Evolutionary conservation across 2,329 filamentous ascomycete species (phyloP).

Genomic region (Colletotrichum cereale): DNA sequence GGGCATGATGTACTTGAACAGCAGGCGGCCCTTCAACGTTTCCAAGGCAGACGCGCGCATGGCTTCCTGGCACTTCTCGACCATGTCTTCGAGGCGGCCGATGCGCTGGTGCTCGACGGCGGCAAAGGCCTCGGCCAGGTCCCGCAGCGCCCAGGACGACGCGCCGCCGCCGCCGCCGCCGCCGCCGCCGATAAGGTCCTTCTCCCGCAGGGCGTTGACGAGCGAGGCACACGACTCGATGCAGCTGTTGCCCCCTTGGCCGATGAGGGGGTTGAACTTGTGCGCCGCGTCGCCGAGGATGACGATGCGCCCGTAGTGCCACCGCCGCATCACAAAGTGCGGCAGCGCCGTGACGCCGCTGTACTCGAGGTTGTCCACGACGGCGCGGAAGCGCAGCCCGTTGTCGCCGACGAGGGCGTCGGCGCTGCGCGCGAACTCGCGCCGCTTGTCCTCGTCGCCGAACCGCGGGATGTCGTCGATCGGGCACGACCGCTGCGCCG

Average conservation of each 20-base stretch:
- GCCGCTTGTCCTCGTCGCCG: constrained; percentile 25
- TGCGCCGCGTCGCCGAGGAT: constrained; percentile 51
- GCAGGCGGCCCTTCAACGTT: constrained; percentile 16
- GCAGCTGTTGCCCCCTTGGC: constrained; percentile 47
- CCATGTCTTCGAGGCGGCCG: constrained; percentile 14
- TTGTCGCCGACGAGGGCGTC: constrained; percentile 10
- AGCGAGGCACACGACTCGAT: constrained; percentile 46
- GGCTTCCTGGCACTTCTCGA: constrained; percentile 30
- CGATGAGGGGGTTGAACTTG: constrained; percentile 50
- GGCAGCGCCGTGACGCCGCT: constrained; percentile 36
- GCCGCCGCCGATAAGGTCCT: neutral
- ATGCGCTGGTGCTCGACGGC: constrained; percentile 28
- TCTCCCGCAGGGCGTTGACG: constrained; percentile 42
- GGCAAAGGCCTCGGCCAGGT: constrained; percentile 5
- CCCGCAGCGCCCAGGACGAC: neutral
- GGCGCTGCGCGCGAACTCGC: constrained; percentile 20
- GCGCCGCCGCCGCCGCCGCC: neutral
- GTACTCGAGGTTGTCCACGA: constrained; percentile 19
- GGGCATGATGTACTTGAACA: constrained; percentile 25
- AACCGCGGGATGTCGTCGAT: constrained; percentile 31
- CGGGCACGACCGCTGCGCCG: constrained; percentile 16
- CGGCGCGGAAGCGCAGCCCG: constrained; percentile 9
- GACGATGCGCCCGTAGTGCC: constrained; percentile 49
- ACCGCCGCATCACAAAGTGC: constrained; percentile 42
- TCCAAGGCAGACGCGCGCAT: constrained; percentile 32